Percentiles rank a stretch among this genome's conserved stretches.
Conservation (phyloP, 441 rosid genomes). For the Erodium moschatum region DNA sequence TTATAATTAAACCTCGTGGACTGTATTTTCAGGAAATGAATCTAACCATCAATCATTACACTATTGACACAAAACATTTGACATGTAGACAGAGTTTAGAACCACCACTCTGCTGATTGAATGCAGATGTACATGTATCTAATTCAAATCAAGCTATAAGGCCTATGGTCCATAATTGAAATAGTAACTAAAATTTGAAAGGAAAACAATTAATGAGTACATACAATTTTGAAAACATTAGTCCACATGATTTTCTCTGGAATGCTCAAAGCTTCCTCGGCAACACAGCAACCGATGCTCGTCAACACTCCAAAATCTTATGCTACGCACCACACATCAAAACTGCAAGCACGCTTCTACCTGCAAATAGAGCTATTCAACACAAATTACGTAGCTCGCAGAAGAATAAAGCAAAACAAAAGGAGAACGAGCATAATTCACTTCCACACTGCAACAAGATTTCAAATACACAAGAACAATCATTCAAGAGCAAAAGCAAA, state of each 20-base stretch:
- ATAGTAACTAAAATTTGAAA: background rate
- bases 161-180: background rate
- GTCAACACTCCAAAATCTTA: too few relatives aligned
- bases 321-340: too few relatives aligned
- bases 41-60: background rate
- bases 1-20: background rate
- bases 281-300: background rate
- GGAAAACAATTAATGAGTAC: background rate
- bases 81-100: background rate
- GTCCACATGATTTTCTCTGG: conserved; percentile 23
- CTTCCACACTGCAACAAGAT: background rate
- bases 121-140: background rate
- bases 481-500: background rate
- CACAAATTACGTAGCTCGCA: background rate
- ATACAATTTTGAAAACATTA: conserved; percentile 24
- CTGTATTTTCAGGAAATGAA: background rate
- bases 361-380: background rate
- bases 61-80: background rate
- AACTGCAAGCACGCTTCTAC: background rate
- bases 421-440: background rate
- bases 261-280: conserved; percentile 6
- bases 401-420: background rate
- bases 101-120: background rate
- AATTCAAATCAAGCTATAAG: background rate
- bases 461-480: background rate